phyloP scores from a whole-genome alignment of 192 early-diverging fungal species.

The Coemansia sp. region DNA sequence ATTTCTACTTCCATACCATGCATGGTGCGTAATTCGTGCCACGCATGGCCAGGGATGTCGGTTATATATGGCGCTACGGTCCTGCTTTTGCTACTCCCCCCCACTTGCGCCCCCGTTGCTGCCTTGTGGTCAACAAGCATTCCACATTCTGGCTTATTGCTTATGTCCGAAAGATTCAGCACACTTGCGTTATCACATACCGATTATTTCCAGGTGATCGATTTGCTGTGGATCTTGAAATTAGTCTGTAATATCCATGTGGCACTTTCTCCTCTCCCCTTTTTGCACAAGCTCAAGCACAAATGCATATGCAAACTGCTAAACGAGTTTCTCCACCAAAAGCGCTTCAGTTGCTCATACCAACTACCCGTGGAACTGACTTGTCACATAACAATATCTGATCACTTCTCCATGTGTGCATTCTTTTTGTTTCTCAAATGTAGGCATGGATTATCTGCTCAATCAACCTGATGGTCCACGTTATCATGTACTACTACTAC shows the following conservation, averaged over 20 bases:
- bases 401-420: not conserved
- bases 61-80: slow-evolving; percentile 5
- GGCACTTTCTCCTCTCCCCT: not conserved
- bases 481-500: slow-evolving; percentile 94
- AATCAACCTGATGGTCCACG: slow-evolving; percentile 87
- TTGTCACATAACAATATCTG: not conserved
- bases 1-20: slow-evolving; percentile 2
- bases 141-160: not conserved
- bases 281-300: not conserved
- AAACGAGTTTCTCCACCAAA: too few species aligned
- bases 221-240: not conserved
- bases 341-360: too few species aligned
- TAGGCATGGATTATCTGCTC: slow-evolving; percentile 58
- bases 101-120: not conserved
- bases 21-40: slow-evolving; percentile 4
- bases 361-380: too few species aligned
- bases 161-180: not conserved
- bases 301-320: too few species aligned
- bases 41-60: not conserved
- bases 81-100: slow-evolving; percentile 6
- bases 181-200: not conserved
- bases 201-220: not conserved
- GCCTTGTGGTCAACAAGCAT: slow-evolving; percentile 2
- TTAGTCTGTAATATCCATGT: not conserved
- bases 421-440: slow-evolving; percentile 1